These are phyloP conservation scores for Syzygium aromaticum DNA, from an alignment of 345 rosid genomes.

Conservation along the genomic window DNA sequence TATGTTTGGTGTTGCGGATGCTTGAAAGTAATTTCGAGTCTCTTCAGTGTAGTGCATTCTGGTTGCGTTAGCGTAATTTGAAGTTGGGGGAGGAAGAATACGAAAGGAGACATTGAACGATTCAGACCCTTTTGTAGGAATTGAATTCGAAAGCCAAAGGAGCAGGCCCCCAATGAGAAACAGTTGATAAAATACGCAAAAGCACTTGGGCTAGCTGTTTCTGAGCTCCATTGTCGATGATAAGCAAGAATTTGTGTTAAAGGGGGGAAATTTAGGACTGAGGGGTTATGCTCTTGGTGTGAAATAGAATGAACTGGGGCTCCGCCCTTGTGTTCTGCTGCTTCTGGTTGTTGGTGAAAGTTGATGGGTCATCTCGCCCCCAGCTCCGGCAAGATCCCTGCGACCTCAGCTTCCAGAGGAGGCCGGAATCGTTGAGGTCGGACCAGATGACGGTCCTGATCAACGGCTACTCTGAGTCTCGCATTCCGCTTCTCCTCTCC, in stretches of 20 bases:
- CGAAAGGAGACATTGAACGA: neutral
- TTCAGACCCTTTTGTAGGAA: neutral
- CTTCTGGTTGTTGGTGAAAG: neutral
- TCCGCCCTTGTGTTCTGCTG: neutral
- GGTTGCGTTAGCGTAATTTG: neutral
- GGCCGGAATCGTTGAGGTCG: neutral
- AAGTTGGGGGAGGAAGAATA: neutral
- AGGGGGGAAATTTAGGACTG: neutral
- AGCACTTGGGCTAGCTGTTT: neutral
- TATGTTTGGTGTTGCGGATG: too few relatives aligned
- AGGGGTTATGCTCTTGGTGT: neutral
- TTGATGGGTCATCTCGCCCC: neutral
- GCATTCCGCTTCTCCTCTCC: constrained; percentile 13
- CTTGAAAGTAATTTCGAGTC: too few relatives aligned
- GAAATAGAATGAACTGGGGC: neutral
- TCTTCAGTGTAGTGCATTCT: neutral
- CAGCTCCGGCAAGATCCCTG: neutral
- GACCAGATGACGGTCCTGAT: constrained; percentile 16
- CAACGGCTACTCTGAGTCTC: constrained; percentile 12
- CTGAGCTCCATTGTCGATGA: neutral
- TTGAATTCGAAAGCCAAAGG: neutral
- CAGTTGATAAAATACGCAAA: too few relatives aligned
- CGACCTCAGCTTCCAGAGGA: neutral
- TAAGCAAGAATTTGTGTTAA: neutral
- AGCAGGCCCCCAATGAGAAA: too few relatives aligned